Base-by-base conservation (phyloP, 2,329 filamentous ascomycete species). In the Boeremia lycopersici region DNA sequence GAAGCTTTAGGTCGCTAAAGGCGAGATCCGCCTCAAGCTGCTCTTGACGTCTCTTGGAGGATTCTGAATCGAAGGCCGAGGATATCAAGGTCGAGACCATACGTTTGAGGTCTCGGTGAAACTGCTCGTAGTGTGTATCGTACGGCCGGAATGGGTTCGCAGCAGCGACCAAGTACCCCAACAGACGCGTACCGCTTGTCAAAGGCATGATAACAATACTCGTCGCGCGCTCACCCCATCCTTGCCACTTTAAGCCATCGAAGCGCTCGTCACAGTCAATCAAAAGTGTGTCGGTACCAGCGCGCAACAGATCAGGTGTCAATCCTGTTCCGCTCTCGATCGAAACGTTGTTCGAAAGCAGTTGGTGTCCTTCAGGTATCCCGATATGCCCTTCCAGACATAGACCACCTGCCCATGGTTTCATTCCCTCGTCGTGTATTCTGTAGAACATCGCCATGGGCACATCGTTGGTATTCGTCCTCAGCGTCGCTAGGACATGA, bases 101-200 rank as follows among this genome's bases (percentile, higher is more conserved):
- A 10, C 67, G 67, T 7, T 59, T 50, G 2, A 77, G 62, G 29
- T 75, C 68, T 17, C 61, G 62, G 15, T 72, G 41, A 31, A 75
- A 74, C 23, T 73, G 72, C 42, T 69, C 48, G 35, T 70, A 73
- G 7, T 59, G 55, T 1, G 59, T 53, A 38, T 76, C 74, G 40
- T 69, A 68, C 1, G 66, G 65, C 13, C 74, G 65, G 26, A 63
- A 71, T 0, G 73, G 74, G 41, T 76, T 76, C 0, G 73, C 69
- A 0, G 73, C 75, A 4, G 72, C 54, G 13, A 77, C 40, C 2
- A 74, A 57, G 46, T 69, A 72, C 34, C 69, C 69, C 38, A 67
- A 67, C 3, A 69, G 45, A 19, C 57, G 63, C 4, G 55, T 41
- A 4, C 59, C 65, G 23, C 55, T 66, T 30, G 58, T 59, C 38